Percentiles rank a stretch among this genome's conserved stretches.
Conservation (phyloP, 2,329 filamentous ascomycete genomes). For the Annulohypoxylon truncatum region DNA sequence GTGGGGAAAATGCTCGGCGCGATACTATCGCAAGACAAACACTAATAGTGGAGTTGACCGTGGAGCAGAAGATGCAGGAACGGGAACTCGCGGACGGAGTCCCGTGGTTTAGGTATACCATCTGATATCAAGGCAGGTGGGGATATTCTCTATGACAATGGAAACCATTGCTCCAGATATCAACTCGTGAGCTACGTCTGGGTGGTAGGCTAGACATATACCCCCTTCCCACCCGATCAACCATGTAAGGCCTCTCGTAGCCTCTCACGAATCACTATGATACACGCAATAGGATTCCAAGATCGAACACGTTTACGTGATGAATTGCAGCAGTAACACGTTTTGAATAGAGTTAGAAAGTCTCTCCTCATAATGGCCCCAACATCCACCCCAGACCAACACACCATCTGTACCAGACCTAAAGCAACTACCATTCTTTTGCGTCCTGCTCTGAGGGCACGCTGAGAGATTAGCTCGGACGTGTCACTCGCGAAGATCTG, state of each 20-base stretch:
- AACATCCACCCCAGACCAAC: slow-evolving; percentile 14
- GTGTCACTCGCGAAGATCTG: slow-evolving; percentile 1
- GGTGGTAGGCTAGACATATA: slow-evolving; percentile 2
- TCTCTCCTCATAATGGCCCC: slow-evolving; percentile 16
- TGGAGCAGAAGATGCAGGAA: slow-evolving; percentile 49
- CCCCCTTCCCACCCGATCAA: background rate
- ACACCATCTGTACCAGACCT: slow-evolving; percentile 4
- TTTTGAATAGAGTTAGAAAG: slow-evolving; percentile 33
- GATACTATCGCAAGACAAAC: slow-evolving; percentile 40
- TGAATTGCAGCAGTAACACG: slow-evolving; percentile 14
- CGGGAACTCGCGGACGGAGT: slow-evolving; percentile 49
- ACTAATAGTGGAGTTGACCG: slow-evolving; percentile 39
- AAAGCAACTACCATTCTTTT: background rate
- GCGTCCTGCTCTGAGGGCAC: background rate
- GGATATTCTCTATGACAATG: slow-evolving; percentile 2
- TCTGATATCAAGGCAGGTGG: slow-evolving; percentile 22
- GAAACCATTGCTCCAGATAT: background rate
- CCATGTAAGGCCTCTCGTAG: background rate
- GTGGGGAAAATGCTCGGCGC: slow-evolving; percentile 49
- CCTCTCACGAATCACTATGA: slow-evolving; percentile 13
- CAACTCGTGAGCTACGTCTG: background rate
- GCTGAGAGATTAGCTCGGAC: background rate
- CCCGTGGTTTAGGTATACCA: slow-evolving; percentile 50
- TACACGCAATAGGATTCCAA: slow-evolving; percentile 1
- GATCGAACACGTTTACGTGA: background rate